These are phyloP conservation scores for Geoglossum cookeanum DNA, from an alignment of 2,329 filamentous ascomycete species.

Conservation along the genomic window DNA sequence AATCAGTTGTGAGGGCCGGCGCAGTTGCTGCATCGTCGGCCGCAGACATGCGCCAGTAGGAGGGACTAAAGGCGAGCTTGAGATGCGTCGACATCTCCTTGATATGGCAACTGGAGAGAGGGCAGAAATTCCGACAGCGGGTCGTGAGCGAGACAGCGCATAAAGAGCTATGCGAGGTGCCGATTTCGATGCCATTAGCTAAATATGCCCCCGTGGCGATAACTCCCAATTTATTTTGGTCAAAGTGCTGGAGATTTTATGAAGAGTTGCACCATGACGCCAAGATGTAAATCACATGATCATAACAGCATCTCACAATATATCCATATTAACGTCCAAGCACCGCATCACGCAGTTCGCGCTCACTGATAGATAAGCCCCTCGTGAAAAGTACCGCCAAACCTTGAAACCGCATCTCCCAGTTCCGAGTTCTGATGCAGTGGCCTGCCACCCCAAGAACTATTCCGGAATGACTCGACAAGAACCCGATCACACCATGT, in stretches of 20 bases:
- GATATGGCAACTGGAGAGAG: background rate
- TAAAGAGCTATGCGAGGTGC: background rate
- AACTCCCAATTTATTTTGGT: background rate
- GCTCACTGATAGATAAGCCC: no score
- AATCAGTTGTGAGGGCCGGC: constrained; percentile 3
- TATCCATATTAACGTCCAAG: no score
- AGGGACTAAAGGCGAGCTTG: constrained; percentile 27
- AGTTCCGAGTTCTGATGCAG: no score
- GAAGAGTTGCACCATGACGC: background rate
- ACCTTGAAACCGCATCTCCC: no score
- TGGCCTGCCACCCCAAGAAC: no score
- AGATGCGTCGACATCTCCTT: background rate
- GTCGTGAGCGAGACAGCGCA: background rate
- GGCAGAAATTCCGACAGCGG: background rate
- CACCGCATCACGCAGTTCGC: no score
- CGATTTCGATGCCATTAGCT: background rate
- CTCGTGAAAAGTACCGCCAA: no score
- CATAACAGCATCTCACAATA: background rate
- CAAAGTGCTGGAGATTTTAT: background rate
- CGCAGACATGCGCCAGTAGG: constrained; percentile 27
- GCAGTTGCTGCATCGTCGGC: constrained; percentile 23
- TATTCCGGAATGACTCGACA: background rate
- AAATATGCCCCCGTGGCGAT: background rate
- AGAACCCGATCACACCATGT: background rate
- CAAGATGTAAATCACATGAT: background rate